phyloP scores from a whole-genome alignment of 2,329 filamentous ascomycete genomes.

The Septoria linicola region DNA sequence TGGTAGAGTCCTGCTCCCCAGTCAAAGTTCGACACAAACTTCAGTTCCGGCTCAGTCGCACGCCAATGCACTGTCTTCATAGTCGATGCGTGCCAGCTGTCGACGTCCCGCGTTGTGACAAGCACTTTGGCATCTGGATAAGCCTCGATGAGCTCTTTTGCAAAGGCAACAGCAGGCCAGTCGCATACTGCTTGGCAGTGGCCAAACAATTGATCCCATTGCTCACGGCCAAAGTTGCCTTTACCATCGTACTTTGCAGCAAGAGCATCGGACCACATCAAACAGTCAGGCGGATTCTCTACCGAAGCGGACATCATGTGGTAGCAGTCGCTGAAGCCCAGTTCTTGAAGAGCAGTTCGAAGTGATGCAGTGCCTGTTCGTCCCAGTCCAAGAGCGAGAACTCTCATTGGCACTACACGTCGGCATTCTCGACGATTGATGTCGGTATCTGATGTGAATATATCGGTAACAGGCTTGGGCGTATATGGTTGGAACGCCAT shows the following conservation, averaged over 20 bases:
- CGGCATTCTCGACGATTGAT: slow-evolving; percentile 66
- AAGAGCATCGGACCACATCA: slow-evolving; percentile 70
- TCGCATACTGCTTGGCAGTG: slow-evolving; percentile 67
- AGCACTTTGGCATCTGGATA: slow-evolving; percentile 73
- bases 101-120: slow-evolving; percentile 64
- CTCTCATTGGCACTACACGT: slow-evolving; percentile 69
- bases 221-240: slow-evolving; percentile 62
- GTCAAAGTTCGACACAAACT: slow-evolving; percentile 54
- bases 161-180: slow-evolving; percentile 67
- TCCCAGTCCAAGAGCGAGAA: slow-evolving; percentile 67
- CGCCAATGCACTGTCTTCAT: slow-evolving; percentile 69
- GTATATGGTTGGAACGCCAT: slow-evolving; percentile 45
- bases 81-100: slow-evolving; percentile 63
- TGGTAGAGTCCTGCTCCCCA: slow-evolving; percentile 69
- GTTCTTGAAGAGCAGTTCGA: slow-evolving; percentile 62
- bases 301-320: slow-evolving; percentile 71
- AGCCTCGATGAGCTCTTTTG: slow-evolving; percentile 67
- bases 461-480: slow-evolving; percentile 55
- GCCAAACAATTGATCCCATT: slow-evolving; percentile 68
- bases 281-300: slow-evolving; percentile 65
- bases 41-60: slow-evolving; percentile 62
- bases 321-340: slow-evolving; percentile 68
- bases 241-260: slow-evolving; percentile 61
- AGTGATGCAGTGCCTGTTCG: slow-evolving; percentile 71
- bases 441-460: slow-evolving; percentile 64